Percentiles rank a stretch among this genome's conserved stretches.
Conservation (phyloP, 495 filamentous ascomycete species). For the Cladorrhinum samala region DNA sequence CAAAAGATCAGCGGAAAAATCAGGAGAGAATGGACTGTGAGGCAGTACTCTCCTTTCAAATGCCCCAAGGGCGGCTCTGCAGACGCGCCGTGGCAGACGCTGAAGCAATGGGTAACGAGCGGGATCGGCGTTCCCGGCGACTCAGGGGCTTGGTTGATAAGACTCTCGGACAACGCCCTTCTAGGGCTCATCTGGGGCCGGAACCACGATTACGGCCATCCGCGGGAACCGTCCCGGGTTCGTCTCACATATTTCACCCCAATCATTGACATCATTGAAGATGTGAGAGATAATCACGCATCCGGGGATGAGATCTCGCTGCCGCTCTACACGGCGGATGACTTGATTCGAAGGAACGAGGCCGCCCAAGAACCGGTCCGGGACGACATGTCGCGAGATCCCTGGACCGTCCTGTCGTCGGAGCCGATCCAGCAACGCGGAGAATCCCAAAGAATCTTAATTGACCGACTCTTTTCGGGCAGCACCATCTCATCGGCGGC, state of each 20-base stretch:
- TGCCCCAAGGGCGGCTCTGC: background rate
- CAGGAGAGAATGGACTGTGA: constrained; percentile 15
- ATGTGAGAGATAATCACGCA: background rate
- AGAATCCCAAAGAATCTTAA: background rate
- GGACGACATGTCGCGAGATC: background rate
- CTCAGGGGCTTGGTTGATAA: constrained; percentile 18
- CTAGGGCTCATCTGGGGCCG: constrained; percentile 16
- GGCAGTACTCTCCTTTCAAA: constrained; percentile 10
- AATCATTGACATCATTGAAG: constrained; percentile 13
- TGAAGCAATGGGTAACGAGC: constrained; percentile 13
- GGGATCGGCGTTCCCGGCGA: constrained; percentile 15
- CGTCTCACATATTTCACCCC: constrained; percentile 15
- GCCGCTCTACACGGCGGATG: background rate
- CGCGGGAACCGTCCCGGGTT: background rate
- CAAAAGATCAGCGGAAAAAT: constrained; percentile 2
- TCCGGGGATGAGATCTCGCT: background rate
- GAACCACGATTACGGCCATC: constrained; percentile 9
- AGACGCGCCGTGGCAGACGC: constrained; percentile 5
- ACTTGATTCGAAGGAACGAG: background rate
- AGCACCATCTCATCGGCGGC: background rate
- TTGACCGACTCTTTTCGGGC: background rate
- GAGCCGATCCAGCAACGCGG: background rate
- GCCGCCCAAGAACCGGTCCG: background rate
- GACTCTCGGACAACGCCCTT: constrained; percentile 10
- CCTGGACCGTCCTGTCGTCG: background rate